Evolutionary conservation across 2,329 filamentous ascomycete genomes (phyloP).

Genomic region (Colletotrichum tropicale): DNA sequence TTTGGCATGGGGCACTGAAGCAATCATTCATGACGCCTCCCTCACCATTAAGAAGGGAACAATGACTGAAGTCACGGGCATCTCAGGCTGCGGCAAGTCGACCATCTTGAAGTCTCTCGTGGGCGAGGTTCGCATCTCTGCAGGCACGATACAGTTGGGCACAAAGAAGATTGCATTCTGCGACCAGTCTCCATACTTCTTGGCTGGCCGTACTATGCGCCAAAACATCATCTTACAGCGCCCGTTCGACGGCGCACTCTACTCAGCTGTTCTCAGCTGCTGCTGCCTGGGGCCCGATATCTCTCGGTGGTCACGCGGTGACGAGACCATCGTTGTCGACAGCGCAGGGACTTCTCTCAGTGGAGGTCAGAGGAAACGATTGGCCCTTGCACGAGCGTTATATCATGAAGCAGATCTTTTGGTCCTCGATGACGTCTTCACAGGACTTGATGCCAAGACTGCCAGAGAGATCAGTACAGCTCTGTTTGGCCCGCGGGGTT

Average conservation of each 20-base stretch:
- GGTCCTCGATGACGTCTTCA: background rate
- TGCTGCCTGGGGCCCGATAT: background rate
- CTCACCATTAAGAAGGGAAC: background rate
- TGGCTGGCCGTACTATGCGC: background rate
- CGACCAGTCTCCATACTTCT: background rate
- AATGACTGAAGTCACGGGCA: background rate
- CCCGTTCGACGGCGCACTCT: background rate
- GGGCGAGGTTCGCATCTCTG: background rate
- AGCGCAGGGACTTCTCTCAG: background rate
- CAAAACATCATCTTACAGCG: background rate
- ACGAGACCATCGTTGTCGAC: background rate
- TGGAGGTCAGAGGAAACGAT: background rate
- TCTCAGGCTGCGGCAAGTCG: background rate
- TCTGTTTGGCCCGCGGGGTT: background rate
- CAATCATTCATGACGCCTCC: background rate
- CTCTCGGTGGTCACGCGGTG: background rate
- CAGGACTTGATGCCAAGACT: background rate
- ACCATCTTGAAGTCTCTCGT: background rate
- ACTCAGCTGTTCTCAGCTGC: background rate
- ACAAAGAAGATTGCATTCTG: background rate
- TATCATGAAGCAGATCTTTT: background rate
- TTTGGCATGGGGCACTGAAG: background rate
- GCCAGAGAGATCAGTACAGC: background rate
- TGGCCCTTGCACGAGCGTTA: background rate
- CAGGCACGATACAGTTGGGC: background rate